These are phyloP conservation scores for Hypholoma fasciculare DNA, from an alignment of 768 basidiomycete genomes.

Conservation along the genomic window DNA sequence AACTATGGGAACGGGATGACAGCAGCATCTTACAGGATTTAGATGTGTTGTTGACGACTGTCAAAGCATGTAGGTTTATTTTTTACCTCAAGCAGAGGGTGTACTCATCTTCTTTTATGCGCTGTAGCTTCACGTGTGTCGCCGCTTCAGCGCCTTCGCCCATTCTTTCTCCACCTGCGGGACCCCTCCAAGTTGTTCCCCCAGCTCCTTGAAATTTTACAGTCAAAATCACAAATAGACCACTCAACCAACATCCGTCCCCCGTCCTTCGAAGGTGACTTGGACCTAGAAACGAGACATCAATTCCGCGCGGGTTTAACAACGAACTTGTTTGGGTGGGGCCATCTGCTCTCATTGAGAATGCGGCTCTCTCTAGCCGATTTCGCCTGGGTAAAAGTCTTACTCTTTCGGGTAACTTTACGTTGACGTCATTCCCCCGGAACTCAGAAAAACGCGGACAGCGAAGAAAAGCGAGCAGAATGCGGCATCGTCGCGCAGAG, in stretches of 20 bases:
- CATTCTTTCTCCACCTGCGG: slow-evolving; percentile 47
- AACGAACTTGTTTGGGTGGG: slow-evolving; percentile 64
- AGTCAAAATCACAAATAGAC: slow-evolving; percentile 27
- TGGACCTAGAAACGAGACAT: slow-evolving; percentile 36
- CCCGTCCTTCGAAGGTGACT: slow-evolving; percentile 20
- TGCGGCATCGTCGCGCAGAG: slow-evolving; percentile 55
- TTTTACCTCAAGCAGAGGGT: not conserved
- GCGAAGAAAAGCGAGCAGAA: slow-evolving; percentile 31
- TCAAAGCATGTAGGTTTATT: slow-evolving; percentile 30
- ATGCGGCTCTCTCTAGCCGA: slow-evolving; percentile 57
- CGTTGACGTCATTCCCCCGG: not conserved
- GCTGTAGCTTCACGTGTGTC: slow-evolving; percentile 39
- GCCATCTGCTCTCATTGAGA: slow-evolving; percentile 49
- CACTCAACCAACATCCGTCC: slow-evolving; percentile 31
- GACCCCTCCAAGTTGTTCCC: slow-evolving; percentile 23
- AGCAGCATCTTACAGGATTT: slow-evolving; percentile 32
- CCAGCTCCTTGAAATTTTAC: slow-evolving; percentile 46
- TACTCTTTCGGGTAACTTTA: not conserved
- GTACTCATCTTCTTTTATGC: not conserved
- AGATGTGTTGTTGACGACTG: slow-evolving; percentile 23
- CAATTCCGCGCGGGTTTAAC: slow-evolving; percentile 53
- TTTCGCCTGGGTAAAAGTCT: slow-evolving; percentile 43
- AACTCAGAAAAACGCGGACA: slow-evolving; percentile 47
- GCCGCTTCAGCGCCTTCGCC: slow-evolving; percentile 52
- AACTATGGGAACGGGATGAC: slow-evolving; percentile 47